These are phyloP conservation scores for Coemansia sp. DNA, from an alignment of 192 early-diverging fungal genomes.

Conservation along the genomic window DNA sequence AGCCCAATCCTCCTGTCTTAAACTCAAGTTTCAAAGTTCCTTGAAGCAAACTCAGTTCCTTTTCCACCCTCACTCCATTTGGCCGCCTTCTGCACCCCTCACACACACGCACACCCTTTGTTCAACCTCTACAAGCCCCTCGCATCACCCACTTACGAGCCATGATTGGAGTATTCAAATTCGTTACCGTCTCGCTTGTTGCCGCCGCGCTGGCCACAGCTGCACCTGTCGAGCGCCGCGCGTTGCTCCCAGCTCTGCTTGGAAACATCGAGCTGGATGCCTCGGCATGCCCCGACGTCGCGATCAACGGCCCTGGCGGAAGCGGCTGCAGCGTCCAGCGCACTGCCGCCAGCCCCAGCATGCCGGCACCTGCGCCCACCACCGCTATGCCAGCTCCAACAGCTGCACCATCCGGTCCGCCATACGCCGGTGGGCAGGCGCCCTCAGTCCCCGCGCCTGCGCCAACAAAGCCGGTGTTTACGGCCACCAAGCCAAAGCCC, in stretches of 20 bases:
- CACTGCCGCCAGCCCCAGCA: neutral
- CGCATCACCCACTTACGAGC: neutral
- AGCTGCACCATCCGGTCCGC: neutral
- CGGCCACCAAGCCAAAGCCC: conserved; percentile 1
- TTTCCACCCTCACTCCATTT: too few relatives aligned
- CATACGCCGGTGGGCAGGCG: conserved; percentile 16
- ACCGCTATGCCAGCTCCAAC: neutral
- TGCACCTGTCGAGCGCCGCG: conserved; percentile 23
- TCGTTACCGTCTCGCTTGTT: conserved; percentile 18
- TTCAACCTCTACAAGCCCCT: too few relatives aligned
- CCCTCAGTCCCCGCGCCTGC: conserved; percentile 4
- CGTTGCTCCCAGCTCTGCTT: conserved; percentile 38
- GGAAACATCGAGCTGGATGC: conserved; percentile 32
- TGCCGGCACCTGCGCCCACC: neutral
- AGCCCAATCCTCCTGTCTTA: too few relatives aligned
- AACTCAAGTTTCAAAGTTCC: too few relatives aligned
- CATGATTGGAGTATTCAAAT: conserved; percentile 28
- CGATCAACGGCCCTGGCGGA: conserved; percentile 21
- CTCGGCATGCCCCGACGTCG: conserved; percentile 42
- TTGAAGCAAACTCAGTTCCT: too few relatives aligned
- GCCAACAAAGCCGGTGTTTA: neutral
- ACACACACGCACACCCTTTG: neutral
- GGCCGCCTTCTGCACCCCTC: neutral
- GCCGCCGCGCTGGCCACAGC: conserved; percentile 8
- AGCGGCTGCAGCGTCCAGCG: conserved; percentile 16